A percentile compares a stretch with the other conserved stretches of the same genome.
Evolutionary conservation across 345 rosid species (phyloP).

Genomic region (Laguncularia racemosa): DNA sequence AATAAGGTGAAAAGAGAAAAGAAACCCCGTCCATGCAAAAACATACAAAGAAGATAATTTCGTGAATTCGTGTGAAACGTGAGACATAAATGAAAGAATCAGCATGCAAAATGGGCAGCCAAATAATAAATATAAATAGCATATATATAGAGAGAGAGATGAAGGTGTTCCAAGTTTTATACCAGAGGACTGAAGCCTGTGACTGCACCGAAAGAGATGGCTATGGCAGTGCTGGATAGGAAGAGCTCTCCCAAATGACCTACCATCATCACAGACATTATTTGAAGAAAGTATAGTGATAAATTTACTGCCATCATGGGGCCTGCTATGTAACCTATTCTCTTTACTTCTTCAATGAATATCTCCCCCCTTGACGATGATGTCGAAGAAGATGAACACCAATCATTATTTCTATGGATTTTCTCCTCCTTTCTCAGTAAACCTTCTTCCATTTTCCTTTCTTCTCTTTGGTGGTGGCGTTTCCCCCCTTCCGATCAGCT

Average conservation of each 20-base stretch:
- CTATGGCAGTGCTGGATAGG: constrained; percentile 39
- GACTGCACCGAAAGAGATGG: constrained; percentile 29
- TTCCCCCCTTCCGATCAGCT: too few relatives aligned
- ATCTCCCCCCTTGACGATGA: not conserved
- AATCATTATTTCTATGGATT: not conserved
- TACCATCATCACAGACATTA: constrained; percentile 33
- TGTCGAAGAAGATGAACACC: too few relatives aligned
- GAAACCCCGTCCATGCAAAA: too few relatives aligned
- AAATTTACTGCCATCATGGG: constrained; percentile 35
- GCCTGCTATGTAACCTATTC: constrained; percentile 20
- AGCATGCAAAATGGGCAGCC: too few relatives aligned
- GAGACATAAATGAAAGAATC: not conserved
- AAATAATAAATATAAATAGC: too few relatives aligned
- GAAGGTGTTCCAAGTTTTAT: constrained; percentile 1
- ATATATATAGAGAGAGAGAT: not conserved
- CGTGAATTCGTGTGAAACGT: not conserved
- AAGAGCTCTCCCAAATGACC: constrained; percentile 38
- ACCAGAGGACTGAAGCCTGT: constrained; percentile 37
- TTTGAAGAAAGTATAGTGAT: constrained; percentile 26
- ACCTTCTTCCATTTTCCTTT: too few relatives aligned
- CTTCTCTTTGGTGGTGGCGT: too few relatives aligned
- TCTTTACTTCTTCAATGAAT: constrained; percentile 21
- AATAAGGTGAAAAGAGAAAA: too few relatives aligned
- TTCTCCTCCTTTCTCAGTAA: not conserved
- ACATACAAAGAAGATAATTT: too few relatives aligned